Evolutionary conservation across 1,284 basidiomycete species (phyloP).

Genomic region (Trametes polyzona): DNA sequence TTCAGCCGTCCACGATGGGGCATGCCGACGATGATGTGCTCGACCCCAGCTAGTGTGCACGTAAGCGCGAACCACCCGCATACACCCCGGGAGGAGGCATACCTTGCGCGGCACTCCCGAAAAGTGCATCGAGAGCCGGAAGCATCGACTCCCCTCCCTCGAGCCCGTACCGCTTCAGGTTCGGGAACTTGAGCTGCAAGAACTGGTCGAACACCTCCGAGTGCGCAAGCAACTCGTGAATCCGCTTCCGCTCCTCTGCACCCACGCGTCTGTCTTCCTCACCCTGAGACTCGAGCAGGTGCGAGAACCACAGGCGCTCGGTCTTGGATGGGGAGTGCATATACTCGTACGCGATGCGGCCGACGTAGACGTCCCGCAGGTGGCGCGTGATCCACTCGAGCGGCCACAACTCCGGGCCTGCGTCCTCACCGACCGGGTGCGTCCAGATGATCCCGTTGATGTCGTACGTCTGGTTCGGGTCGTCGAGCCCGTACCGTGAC

Average conservation of each 20-base stretch:
- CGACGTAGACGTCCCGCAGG: slow-evolving; percentile 77
- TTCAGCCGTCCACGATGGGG: slow-evolving; percentile 89
- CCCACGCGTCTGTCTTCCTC: slow-evolving; percentile 37
- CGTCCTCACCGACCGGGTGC: slow-evolving; percentile 48
- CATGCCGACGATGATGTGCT: slow-evolving; percentile 79
- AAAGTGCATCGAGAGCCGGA: slow-evolving; percentile 79
- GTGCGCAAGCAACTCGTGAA: slow-evolving; percentile 69
- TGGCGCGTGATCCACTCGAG: slow-evolving; percentile 72
- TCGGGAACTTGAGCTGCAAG: slow-evolving; percentile 82
- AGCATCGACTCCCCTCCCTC: slow-evolving; percentile 93
- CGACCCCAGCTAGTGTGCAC: slow-evolving; percentile 59
- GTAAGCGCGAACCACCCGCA: neutral
- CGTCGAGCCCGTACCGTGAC: slow-evolving; percentile 72
- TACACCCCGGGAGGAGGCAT: slow-evolving; percentile 5
- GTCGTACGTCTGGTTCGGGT: slow-evolving; percentile 60
- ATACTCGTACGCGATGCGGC: slow-evolving; percentile 87
- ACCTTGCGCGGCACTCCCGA: slow-evolving; percentile 69
- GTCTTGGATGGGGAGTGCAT: slow-evolving; percentile 85
- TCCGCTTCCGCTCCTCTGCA: slow-evolving; percentile 51
- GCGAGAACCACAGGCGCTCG: slow-evolving; percentile 85
- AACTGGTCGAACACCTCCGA: slow-evolving; percentile 87
- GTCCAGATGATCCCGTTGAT: slow-evolving; percentile 85
- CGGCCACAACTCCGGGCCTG: slow-evolving; percentile 62
- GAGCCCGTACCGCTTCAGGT: slow-evolving; percentile 81
- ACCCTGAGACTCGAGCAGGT: slow-evolving; percentile 72